A percentile compares a stretch with the other conserved stretches of the same genome.
phyloP scores from a whole-genome alignment of 2,329 filamentous ascomycete species.

The Aspergillus ibericus region DNA sequence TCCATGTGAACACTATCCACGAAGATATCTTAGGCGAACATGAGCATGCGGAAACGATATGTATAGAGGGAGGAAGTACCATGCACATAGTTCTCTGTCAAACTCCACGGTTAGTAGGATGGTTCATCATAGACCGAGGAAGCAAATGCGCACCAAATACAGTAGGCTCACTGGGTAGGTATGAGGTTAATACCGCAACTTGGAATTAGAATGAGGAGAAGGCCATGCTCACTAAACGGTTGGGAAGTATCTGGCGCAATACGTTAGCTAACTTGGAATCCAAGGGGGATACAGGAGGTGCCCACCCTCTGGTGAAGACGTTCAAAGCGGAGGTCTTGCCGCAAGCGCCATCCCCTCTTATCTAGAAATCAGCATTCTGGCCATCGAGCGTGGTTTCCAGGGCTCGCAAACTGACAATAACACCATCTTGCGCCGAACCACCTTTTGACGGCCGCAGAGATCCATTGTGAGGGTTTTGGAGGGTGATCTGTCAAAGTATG shows the following conservation, averaged over 20 bases:
- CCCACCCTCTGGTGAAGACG: slow-evolving; percentile 91
- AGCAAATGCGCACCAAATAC: slow-evolving; percentile 65
- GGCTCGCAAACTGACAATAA: slow-evolving; percentile 62
- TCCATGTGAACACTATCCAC: slow-evolving; percentile 97
- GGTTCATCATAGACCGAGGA: slow-evolving; percentile 12
- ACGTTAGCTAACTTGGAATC: slow-evolving; percentile 19
- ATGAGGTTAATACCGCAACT: slow-evolving; percentile 23
- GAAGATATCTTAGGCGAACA: slow-evolving; percentile 73
- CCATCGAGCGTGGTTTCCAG: neutral
- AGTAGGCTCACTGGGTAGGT: slow-evolving; percentile 70
- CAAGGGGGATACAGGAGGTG: slow-evolving; percentile 11
- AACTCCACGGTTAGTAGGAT: slow-evolving; percentile 26
- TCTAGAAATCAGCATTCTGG: slow-evolving; percentile 22
- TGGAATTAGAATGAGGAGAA: neutral
- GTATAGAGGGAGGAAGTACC: slow-evolving; percentile 55
- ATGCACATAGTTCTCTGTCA: slow-evolving; percentile 90
- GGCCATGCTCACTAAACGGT: slow-evolving; percentile 75
- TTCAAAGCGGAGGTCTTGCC: slow-evolving; percentile 97
- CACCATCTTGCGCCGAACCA: slow-evolving; percentile 93
- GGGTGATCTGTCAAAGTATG: slow-evolving; percentile 8
- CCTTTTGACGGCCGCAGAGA: slow-evolving; percentile 73
- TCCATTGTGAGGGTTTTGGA: slow-evolving; percentile 43
- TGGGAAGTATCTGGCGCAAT: slow-evolving; percentile 74
- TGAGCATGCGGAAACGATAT: slow-evolving; percentile 19
- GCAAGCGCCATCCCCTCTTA: slow-evolving; percentile 89